phyloP scores from a whole-genome alignment of 257 asterid species.

The Apocynum venetum region DNA sequence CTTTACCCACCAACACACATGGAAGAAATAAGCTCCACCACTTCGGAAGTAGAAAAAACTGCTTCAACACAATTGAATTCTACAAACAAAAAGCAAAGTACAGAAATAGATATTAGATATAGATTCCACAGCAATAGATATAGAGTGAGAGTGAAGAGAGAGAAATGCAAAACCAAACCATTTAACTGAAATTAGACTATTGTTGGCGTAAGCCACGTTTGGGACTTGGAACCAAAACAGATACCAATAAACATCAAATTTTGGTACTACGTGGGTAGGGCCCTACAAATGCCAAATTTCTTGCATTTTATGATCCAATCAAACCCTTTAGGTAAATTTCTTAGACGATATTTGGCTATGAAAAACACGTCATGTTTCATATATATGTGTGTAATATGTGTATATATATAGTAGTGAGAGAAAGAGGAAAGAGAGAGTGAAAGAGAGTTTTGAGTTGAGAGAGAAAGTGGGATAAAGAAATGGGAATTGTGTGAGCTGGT shows the following conservation, averaged over 20 bases:
- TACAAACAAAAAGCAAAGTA: slow-evolving; percentile 14
- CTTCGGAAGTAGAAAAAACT: slow-evolving; percentile 30
- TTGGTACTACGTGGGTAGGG: slow-evolving; percentile 27
- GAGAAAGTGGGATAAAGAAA: slow-evolving; percentile 7
- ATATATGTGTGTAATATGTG: background rate
- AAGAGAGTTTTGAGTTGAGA: slow-evolving; percentile 7
- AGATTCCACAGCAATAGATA: background rate
- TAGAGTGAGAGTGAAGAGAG: slow-evolving; percentile 9
- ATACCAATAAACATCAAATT: slow-evolving; percentile 10
- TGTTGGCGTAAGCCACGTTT: slow-evolving; percentile 48
- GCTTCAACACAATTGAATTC: slow-evolving; percentile 19
- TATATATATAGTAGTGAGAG: background rate
- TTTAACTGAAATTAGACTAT: slow-evolving; percentile 21
- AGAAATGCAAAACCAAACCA: slow-evolving; percentile 14
- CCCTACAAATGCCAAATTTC: slow-evolving; percentile 27
- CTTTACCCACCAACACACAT: slow-evolving; percentile 49
- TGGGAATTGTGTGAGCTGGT: slow-evolving; percentile 24
- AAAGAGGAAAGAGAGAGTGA: background rate
- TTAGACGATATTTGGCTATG: slow-evolving; percentile 4
- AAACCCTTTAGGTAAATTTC: background rate
- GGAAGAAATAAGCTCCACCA: slow-evolving; percentile 34
- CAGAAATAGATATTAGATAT: slow-evolving; percentile 8
- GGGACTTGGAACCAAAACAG: slow-evolving; percentile 11
- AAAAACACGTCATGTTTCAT: slow-evolving; percentile 1
- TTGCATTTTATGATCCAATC: slow-evolving; percentile 30